phyloP scores from a whole-genome alignment of 495 filamentous ascomycete genomes.

The Penicillium bovifimosum region DNA sequence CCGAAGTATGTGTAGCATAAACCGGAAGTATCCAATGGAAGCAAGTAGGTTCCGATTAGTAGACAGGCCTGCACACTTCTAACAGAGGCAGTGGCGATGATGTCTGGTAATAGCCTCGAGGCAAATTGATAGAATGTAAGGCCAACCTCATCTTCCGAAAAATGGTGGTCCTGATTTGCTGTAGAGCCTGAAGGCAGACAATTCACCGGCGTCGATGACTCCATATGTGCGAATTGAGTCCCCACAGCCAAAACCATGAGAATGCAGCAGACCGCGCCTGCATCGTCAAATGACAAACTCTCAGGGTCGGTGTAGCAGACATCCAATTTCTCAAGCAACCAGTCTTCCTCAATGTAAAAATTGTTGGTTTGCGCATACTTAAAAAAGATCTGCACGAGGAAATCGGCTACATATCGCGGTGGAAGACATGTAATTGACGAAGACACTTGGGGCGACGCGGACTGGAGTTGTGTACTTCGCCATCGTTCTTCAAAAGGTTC shows the following conservation, averaged over 20 bases:
- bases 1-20: constrained; percentile 49
- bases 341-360: constrained; percentile 47
- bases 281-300: constrained; percentile 42
- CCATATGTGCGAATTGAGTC: constrained; percentile 52
- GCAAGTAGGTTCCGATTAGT: constrained; percentile 44
- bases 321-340: constrained; percentile 41
- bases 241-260: constrained; percentile 49
- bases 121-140: constrained; percentile 50
- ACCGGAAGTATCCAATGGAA: constrained; percentile 47
- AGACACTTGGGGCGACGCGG: constrained; percentile 35
- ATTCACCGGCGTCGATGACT: constrained; percentile 39
- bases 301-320: constrained; percentile 40
- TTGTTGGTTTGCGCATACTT: constrained; percentile 51
- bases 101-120: constrained; percentile 45
- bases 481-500: constrained; percentile 46
- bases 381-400: constrained; percentile 48
- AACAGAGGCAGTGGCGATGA: constrained; percentile 48
- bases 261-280: constrained; percentile 42
- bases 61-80: constrained; percentile 50
- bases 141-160: constrained; percentile 48
- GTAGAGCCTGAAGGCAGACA: constrained; percentile 26
- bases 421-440: constrained; percentile 43
- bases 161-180: constrained; percentile 37
- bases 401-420: constrained; percentile 47
- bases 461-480: constrained; percentile 46